Percentiles rank a stretch among this genome's conserved stretches.
These are phyloP conservation scores for Spiraea crenata DNA, from an alignment of 331 rosid genomes.

Conservation along the genomic window DNA sequence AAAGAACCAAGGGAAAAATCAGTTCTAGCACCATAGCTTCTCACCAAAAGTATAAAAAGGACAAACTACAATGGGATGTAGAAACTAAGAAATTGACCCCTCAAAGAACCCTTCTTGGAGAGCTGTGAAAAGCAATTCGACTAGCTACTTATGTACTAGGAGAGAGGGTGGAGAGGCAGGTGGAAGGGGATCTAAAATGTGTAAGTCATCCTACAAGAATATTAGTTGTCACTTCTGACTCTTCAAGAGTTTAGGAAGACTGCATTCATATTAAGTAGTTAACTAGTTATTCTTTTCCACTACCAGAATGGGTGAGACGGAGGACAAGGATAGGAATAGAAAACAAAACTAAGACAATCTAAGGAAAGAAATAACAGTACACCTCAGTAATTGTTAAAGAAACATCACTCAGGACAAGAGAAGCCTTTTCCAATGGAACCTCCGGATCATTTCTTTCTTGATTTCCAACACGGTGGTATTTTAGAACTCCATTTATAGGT, in stretches of 20 bases:
- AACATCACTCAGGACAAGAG: constrained; percentile 75
- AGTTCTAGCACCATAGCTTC: constrained; percentile 19
- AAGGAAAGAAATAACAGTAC: constrained; percentile 16
- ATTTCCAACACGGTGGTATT: constrained; percentile 95
- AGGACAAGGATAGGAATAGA: neutral
- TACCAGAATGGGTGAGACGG: neutral
- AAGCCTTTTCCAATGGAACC: constrained; percentile 85
- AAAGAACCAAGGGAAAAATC: constrained; percentile 13
- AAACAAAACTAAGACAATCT: neutral
- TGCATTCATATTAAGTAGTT: too few species aligned
- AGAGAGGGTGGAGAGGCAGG: neutral
- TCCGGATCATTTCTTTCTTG: constrained; percentile 80
- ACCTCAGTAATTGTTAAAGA: constrained; percentile 94
- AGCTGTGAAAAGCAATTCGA: neutral
- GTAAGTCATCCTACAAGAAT: neutral
- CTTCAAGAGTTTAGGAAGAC: neutral
- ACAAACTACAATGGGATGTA: neutral
- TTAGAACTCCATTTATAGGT: constrained; percentile 82
- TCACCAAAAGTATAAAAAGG: neutral
- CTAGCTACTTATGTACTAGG: neutral
- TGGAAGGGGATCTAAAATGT: neutral
- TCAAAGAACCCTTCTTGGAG: neutral
- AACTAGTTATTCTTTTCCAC: neutral
- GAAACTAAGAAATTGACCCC: neutral
- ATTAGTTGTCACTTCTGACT: neutral